Base-by-base conservation (phyloP, 441 rosid genomes). In the Hura crepitans region DNA sequence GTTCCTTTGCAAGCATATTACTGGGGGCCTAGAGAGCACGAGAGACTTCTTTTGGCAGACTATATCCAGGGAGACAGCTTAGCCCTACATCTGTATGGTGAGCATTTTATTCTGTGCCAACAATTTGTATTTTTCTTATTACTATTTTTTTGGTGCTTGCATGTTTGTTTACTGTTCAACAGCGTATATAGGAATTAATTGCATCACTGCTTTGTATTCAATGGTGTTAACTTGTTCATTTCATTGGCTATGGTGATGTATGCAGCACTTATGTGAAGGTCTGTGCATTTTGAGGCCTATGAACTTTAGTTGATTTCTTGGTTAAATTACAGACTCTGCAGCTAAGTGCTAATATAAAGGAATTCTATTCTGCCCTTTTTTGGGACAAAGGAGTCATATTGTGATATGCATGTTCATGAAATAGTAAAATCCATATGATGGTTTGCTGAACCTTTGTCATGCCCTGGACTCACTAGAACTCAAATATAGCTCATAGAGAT, bases 11-110 rank as follows among this genome's bases (percentile, higher is more conserved):
- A 58, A 30, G 97, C 95, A 72, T 93, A 86, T 77, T 93, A 91
- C 74, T 91, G 97, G 86, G 95, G 97, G 5, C 89, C 95, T 18
- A 83, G 75, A 73, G 97, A 89, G 75, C 95, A 91, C 37, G 98
- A 89, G 81, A 93, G 86, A 79, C 84, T 93, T 76, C 74, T 93
- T 78, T 71, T 93, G 75, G 86, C 93, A 30, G 81, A 77, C 66
- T 88, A 84, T 74, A 57, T 88, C 14, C 77, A 86, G 49, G 97
- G 87, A 53, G 82, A 79, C 4, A 85, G 89, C 69, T 80, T 93
- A 78, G 87, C 89, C 70, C 81, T 79, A 83, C 80, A 88, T 83
- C 88, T 93, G n/a, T 90, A 95, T 62, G 99, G 99, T 95, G 75
- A 87, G 87, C 58, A 22, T 77, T 70, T 69, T 43, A 15, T 63